A percentile compares a stretch with the other conserved stretches of the same genome.
These are phyloP conservation scores for Trametes cubensis DNA, from an alignment of 768 basidiomycete species.

Conservation along the genomic window DNA sequence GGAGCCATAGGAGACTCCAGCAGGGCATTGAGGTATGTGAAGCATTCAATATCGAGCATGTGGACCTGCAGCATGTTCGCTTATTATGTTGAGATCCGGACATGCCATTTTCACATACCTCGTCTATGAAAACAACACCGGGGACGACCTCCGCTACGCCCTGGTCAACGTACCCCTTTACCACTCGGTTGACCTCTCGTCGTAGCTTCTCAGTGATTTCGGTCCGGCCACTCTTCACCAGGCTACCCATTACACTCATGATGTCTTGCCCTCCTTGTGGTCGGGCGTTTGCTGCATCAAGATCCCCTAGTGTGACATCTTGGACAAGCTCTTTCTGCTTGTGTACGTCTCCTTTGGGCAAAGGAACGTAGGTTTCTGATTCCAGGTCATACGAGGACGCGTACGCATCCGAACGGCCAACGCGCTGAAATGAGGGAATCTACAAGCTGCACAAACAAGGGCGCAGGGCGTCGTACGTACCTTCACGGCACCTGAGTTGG, in stretches of 20 bases:
- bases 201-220: conserved; percentile 97
- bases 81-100: not conserved
- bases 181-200: conserved; percentile 95
- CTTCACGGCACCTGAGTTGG: conserved; percentile 93
- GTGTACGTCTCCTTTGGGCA: conserved; percentile 96
- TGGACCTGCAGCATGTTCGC: conserved; percentile 67
- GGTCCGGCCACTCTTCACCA: conserved; percentile 91
- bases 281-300: conserved; percentile 95
- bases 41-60: conserved; percentile 99
- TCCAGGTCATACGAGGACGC: conserved; percentile 97
- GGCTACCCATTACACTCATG: conserved; percentile 93
- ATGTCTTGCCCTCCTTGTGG: conserved; percentile 98
- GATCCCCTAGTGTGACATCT: conserved; percentile 91
- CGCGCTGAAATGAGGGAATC: conserved; percentile 56
- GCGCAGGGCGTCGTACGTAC: conserved; percentile 41
- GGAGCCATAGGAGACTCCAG: conserved; percentile 97
- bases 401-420: conserved; percentile 96
- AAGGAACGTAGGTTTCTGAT: conserved; percentile 96
- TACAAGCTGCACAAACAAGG: not conserved
- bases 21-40: conserved; percentile 95
- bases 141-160: conserved; percentile 98
- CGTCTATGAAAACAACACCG: conserved; percentile 97
- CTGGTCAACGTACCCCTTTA: conserved; percentile 96
- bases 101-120: conserved; percentile 55
- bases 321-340: conserved; percentile 96